These are phyloP conservation scores for Chytriomyces sp. DNA, from an alignment of 192 early-diverging fungal genomes.

Conservation along the genomic window DNA sequence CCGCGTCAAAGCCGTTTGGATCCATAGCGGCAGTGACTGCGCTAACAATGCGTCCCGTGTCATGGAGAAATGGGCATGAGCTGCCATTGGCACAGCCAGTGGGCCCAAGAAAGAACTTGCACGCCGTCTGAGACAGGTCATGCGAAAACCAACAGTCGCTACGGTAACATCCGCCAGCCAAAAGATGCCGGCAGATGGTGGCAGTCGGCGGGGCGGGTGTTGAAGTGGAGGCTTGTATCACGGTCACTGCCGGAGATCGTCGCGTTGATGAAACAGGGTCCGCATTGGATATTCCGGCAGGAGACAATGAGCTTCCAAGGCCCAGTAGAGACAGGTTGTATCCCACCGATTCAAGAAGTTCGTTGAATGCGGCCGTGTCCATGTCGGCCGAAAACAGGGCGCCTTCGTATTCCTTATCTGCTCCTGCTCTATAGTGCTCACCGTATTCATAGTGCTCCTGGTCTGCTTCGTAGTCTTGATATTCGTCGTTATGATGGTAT, in stretches of 20 bases:
- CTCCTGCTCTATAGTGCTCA: background rate
- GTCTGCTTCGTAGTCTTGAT: background rate
- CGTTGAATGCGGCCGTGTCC: background rate
- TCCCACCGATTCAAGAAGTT: background rate
- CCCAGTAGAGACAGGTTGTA: background rate
- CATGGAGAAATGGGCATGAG: conserved; percentile 49
- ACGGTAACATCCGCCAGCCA: conserved; percentile 48
- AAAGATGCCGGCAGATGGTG: conserved; percentile 52
- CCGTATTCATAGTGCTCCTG: background rate
- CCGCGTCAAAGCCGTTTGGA: background rate
- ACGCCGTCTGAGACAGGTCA: conserved; percentile 41
- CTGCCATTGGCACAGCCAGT: conserved; percentile 48
- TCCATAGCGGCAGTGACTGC: background rate
- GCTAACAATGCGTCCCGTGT: background rate
- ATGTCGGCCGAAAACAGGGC: background rate
- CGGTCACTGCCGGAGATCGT: background rate
- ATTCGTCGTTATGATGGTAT: background rate
- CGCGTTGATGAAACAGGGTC: too few species aligned
- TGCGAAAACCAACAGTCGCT: conserved; percentile 59
- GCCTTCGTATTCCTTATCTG: background rate
- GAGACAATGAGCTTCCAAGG: background rate
- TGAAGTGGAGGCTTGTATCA: background rate
- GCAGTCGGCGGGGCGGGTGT: background rate
- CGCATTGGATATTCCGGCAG: background rate
- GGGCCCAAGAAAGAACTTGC: conserved; percentile 53